A percentile compares a stretch with the other conserved stretches of the same genome.
phyloP scores from a whole-genome alignment of 2,329 filamentous ascomycete genomes.

The Shiraia sp. region DNA sequence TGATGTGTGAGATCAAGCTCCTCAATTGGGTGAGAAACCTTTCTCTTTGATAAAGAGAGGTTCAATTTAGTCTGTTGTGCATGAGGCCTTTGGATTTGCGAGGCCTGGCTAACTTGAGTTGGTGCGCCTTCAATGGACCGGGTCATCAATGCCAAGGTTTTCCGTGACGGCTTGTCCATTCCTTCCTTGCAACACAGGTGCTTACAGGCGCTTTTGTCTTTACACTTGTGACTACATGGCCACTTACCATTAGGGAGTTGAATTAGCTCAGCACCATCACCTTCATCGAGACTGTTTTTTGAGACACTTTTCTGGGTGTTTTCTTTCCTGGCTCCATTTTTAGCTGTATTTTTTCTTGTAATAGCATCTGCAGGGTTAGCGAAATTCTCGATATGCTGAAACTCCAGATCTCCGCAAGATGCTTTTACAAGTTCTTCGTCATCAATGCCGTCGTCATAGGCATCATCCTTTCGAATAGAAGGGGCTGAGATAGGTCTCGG shows the following conservation, averaged over 20 bases:
- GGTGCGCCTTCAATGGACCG: slow-evolving; percentile 9
- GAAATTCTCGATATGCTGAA: slow-evolving; percentile 58
- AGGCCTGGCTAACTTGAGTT: slow-evolving; percentile 1
- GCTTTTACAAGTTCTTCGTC: slow-evolving; percentile 57
- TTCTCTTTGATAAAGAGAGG: slow-evolving; percentile 30
- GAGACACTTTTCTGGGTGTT: slow-evolving; percentile 5
- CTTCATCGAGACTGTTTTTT: slow-evolving; percentile 8
- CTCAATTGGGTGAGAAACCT: slow-evolving; percentile 25
- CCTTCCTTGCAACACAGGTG: slow-evolving; percentile 76
- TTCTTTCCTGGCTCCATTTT: slow-evolving; percentile 14
- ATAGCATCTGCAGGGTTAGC: slow-evolving; percentile 30
- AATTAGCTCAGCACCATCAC: slow-evolving; percentile 45
- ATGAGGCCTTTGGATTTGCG: slow-evolving; percentile 7
- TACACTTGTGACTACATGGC: slow-evolving; percentile 74
- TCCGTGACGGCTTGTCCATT: slow-evolving; percentile 64
- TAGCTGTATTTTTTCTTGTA: slow-evolving; percentile 23
- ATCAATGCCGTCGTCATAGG: slow-evolving; percentile 57
- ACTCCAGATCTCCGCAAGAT: slow-evolving; percentile 46
- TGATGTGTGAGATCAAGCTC: slow-evolving; percentile 38
- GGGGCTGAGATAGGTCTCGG: slow-evolving; percentile 6
- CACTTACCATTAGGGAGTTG: slow-evolving; percentile 72
- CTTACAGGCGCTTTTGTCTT: slow-evolving; percentile 65
- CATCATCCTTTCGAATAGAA: slow-evolving; percentile 49
- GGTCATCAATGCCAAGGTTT: slow-evolving; percentile 38
- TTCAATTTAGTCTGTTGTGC: slow-evolving; percentile 35